A percentile compares a stretch with the other conserved stretches of the same genome.
Evolutionary conservation across 805 yeast genomes (phyloP).

Genomic region (Tetrapisispora phaffii): DNA sequence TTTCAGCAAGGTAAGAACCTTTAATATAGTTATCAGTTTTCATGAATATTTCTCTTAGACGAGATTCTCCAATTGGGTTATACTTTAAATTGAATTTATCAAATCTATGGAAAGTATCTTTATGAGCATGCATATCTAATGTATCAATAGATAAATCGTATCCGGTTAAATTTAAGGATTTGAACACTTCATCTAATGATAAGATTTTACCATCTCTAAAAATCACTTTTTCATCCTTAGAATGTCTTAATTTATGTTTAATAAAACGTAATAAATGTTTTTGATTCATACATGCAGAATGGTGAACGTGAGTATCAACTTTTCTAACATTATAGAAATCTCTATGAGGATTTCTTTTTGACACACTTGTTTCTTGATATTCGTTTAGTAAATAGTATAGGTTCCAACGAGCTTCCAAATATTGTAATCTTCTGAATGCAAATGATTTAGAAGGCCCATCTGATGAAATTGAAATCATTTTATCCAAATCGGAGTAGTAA

Average conservation of each 20-base stretch:
- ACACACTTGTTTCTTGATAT: conserved; percentile 82
- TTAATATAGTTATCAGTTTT: conserved; percentile 89
- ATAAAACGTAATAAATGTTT: conserved; percentile 90
- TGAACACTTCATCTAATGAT: conserved; percentile 81
- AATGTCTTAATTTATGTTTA: conserved; percentile 83
- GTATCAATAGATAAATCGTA: conserved; percentile 95
- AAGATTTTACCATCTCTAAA: conserved; percentile 85
- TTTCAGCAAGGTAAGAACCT: conserved; percentile 85
- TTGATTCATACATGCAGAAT: conserved; percentile 98
- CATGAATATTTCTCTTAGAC: conserved; percentile 88
- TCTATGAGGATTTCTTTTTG: conserved; percentile 90
- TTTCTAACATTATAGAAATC: conserved; percentile 43
- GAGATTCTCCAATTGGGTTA: conserved; percentile 96
- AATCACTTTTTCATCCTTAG: conserved; percentile 82
- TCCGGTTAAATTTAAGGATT: conserved; percentile 83
- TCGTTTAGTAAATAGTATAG: conserved; percentile 80
- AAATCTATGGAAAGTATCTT: conserved; percentile 94
- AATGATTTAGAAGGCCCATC: conserved; percentile 96
- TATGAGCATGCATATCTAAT: conserved; percentile 98
- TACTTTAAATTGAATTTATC: conserved; percentile 95
- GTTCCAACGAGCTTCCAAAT: conserved; percentile 94
- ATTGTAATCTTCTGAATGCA: conserved; percentile 88
- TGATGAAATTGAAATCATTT: conserved; percentile 61
- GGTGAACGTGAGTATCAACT: conserved; percentile 85
- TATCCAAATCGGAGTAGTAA: conserved; percentile 74